Base-by-base conservation (phyloP, 805 yeast genomes). In the Citeromyces matritensis region DNA sequence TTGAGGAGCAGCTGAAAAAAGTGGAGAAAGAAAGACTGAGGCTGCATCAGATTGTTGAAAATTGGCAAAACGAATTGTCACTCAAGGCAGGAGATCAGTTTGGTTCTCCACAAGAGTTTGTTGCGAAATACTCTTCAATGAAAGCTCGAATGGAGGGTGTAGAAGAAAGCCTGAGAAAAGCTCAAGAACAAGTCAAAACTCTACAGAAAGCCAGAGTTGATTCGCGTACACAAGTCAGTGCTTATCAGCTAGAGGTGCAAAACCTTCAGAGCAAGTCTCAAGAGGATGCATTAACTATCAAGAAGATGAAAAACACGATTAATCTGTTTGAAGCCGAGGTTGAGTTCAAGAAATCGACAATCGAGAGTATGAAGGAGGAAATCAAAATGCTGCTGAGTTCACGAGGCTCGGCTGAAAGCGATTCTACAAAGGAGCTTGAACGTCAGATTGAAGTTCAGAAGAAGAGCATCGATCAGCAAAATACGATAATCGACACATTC, bases 1-100 rank as follows among this genome's bases (percentile, higher is more conserved):
- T 67, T 3, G 65, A 70, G 36, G 28, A 32, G 11, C 33, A 37
- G 17, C 30, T 33, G 14, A 25, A 29, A 5, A n/a, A 27, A 3
- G 23, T 39, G 30, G 39, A 31, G 37, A 30, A 23, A 35, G 34
- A 26, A 36, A 39, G 21, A 13, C 34, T 23, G 13, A 34, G 31
- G 4, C 13, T 13, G 5, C 19, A 21, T 4, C 15, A 17, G 26
- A 10, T 31, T 10, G 9, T 6, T 12, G 12, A 7, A 13, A 27
- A 15, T 14, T 14, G 30, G 24, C 11, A 6, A 30, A 31, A 12
- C 29, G 26, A 6, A 9, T 9, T 10, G 10, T 10, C 17, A 10
- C 26, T 6, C 24, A 15, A 12, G 25, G 23, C 14, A 21, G 8
- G 9, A 12, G 26, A 12, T 5, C 21, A 26, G 8, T 3, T 13